Percentiles rank a stretch among this genome's conserved stretches.
These are phyloP conservation scores for Acer negundo DNA, from an alignment of 345 rosid genomes.

Conservation along the genomic window DNA sequence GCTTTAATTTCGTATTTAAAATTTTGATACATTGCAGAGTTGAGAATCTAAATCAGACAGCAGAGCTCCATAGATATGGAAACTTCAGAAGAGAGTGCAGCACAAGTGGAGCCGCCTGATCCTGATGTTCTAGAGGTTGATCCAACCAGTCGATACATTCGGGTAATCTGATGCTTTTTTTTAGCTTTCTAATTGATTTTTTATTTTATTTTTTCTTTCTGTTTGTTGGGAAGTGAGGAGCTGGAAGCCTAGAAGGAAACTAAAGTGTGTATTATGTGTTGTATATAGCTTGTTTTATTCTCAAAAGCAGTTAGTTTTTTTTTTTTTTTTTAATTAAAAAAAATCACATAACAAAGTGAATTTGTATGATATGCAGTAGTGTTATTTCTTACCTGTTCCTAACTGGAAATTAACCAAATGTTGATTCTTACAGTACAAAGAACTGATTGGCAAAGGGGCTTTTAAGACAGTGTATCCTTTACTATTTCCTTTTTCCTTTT, in stretches of 20 bases:
- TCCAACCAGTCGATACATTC: constrained; percentile 60
- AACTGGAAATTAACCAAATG: constrained; percentile 6
- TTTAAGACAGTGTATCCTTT: constrained; percentile 83
- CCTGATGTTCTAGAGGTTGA: constrained; percentile 65
- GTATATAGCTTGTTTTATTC: neutral
- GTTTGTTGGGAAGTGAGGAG: constrained; percentile 11
- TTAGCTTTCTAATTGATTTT: neutral
- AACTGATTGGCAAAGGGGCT: constrained; percentile 74
- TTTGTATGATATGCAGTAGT: neutral
- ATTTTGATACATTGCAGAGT: neutral
- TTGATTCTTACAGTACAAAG: constrained; percentile 59
- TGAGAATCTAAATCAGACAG: neutral
- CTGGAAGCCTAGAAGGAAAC: constrained; percentile 1
- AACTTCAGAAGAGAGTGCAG: constrained; percentile 46
- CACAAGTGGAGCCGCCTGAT: constrained; percentile 58
- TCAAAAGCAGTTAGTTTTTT: too few species aligned
- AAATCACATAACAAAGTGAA: neutral
- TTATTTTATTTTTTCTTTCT: constrained; percentile 5
- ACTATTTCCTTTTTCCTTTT: neutral
- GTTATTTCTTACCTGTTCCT: neutral
- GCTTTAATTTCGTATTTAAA: constrained; percentile 1
- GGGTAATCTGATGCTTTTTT: constrained; percentile 36
- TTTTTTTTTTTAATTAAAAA: too few species aligned
- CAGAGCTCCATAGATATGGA: constrained; percentile 28
- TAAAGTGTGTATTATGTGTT: constrained; percentile 12